Percentiles rank a stretch among this genome's conserved stretches.
Conservation (phyloP, 2,329 filamentous ascomycete genomes). For the Arthrobotrys musiformis region DNA sequence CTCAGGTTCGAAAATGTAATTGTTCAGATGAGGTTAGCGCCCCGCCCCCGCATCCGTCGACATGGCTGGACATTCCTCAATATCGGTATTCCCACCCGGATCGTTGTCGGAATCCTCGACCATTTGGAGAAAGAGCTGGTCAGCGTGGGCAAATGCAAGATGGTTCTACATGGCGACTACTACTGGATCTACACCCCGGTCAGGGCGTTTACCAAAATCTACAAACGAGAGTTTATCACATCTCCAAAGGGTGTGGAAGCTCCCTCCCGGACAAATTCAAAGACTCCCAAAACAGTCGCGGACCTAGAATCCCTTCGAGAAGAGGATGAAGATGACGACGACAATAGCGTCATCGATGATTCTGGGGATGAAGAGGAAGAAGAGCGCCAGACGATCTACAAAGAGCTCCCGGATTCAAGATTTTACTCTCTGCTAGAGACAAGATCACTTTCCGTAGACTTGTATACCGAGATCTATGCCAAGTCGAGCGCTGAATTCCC, state of each 20-base stretch:
- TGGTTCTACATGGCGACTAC: slow-evolving; percentile 54
- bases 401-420: slow-evolving; percentile 49
- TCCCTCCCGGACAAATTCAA: slow-evolving; percentile 50
- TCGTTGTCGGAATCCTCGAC: slow-evolving; percentile 52
- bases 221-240: slow-evolving; percentile 44
- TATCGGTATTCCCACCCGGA: slow-evolving; percentile 50
- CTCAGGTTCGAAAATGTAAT: slow-evolving; percentile 55
- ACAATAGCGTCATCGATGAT: slow-evolving; percentile 50
- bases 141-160: slow-evolving; percentile 52
- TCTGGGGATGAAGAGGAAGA: slow-evolving; percentile 52
- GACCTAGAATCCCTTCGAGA: slow-evolving; percentile 35
- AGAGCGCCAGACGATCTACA: slow-evolving; percentile 46
- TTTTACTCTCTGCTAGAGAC: slow-evolving; percentile 54
- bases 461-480: slow-evolving; percentile 54
- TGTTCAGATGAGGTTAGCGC: slow-evolving; percentile 52
- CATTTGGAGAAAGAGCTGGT: slow-evolving; percentile 48
- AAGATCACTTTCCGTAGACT: slow-evolving; percentile 48
- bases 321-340: slow-evolving; percentile 44
- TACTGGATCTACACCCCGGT: slow-evolving; percentile 55
- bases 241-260: slow-evolving; percentile 13
- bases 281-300: slow-evolving; percentile 46
- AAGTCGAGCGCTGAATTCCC: slow-evolving; percentile 44
- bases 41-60: slow-evolving; percentile 48
- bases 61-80: slow-evolving; percentile 56
- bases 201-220: slow-evolving; percentile 53